These are phyloP conservation scores for Teratosphaeria zuluensis DNA, from an alignment of 2,329 filamentous ascomycete genomes.

Conservation along the genomic window DNA sequence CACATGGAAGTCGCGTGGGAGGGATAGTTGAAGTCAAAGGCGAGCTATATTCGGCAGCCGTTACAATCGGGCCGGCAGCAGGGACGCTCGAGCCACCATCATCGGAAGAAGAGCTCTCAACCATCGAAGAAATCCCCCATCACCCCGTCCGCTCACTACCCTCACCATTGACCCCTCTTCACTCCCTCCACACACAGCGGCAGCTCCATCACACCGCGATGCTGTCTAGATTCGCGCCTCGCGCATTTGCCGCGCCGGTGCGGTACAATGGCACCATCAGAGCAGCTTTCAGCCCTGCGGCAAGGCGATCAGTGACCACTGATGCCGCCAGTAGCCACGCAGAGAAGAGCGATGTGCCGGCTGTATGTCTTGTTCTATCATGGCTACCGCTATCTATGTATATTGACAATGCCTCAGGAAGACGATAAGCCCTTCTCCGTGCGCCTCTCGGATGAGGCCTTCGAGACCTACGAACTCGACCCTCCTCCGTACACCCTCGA, in stretches of 20 bases:
- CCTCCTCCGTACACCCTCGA: constrained; percentile 86
- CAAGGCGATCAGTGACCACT: constrained; percentile 76
- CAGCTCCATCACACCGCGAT: constrained; percentile 7
- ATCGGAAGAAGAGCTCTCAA: background rate
- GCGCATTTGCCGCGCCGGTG: constrained; percentile 24
- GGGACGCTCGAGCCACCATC: background rate
- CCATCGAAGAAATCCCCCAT: background rate
- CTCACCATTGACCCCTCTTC: background rate
- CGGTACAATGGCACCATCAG: constrained; percentile 18
- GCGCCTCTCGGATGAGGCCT: constrained; percentile 92
- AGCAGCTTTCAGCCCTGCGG: constrained; percentile 25
- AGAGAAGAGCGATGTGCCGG: constrained; percentile 63
- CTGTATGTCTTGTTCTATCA: constrained; percentile 39
- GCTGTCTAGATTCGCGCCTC: constrained; percentile 29
- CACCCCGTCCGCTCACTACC: background rate
- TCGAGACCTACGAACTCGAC: constrained; percentile 98
- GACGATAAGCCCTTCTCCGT: constrained; percentile 91
- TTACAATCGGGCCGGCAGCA: background rate
- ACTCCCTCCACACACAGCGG: background rate
- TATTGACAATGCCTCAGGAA: constrained; percentile 46
- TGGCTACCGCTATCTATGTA: background rate
- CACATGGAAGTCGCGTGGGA: background rate
- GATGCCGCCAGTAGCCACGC: constrained; percentile 87
- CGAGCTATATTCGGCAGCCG: background rate
- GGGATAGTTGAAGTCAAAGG: background rate